Evolutionary conservation across 306 rosid genomes (phyloP), one percentile per base, ranked within the genome.

Genomic region (Astragalus membranaceus): DNA sequence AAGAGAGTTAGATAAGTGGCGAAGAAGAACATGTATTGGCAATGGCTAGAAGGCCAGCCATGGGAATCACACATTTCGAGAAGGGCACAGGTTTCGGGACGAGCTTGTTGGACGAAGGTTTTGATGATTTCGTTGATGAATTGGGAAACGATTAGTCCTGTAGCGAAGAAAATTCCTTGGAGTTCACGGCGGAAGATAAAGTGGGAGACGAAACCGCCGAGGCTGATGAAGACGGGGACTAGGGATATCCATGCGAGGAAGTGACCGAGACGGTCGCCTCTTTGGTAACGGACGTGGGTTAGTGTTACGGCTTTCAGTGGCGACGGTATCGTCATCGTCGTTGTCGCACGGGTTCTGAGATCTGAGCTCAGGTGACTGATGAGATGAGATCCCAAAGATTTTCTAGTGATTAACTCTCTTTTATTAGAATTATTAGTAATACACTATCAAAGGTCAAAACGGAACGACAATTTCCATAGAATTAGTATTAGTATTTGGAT

Each of bases 41-140:
- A 84, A 49, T 91, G 99, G n/a, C 96, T 88, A 5, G 99, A 94
- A 0, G 97, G 97, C 97, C 97, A 94, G 1, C 99, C 99, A 3
- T 94, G 96, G 0, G 99, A 94, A 64, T 94, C 99, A 12, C 97
- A 94, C 81, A 69, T 83, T 67, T 94, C 99, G 39, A 94, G 92
- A 10, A 89, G 64, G 3, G 57, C 81, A 51, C 99, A 94, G 10
- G 97, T 91, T 29, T 78, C 87, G 7, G 97, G 99, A 0, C 99
- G 95, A 32, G 85, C 86, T 74, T 94, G 97, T 32, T 91, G 89
- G 57, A 94, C 90, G 30, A 84, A 78, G 49, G 78, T 75, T 32
- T 94, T 91, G 91, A 91, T 66, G 41, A 90, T 1, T 46, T 90
- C 96, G 73, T 94, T 94, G 75, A 94, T 6, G 79, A 88, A 63